phyloP scores from a whole-genome alignment of 805 yeast species.

The Deakozyma indianensis region DNA sequence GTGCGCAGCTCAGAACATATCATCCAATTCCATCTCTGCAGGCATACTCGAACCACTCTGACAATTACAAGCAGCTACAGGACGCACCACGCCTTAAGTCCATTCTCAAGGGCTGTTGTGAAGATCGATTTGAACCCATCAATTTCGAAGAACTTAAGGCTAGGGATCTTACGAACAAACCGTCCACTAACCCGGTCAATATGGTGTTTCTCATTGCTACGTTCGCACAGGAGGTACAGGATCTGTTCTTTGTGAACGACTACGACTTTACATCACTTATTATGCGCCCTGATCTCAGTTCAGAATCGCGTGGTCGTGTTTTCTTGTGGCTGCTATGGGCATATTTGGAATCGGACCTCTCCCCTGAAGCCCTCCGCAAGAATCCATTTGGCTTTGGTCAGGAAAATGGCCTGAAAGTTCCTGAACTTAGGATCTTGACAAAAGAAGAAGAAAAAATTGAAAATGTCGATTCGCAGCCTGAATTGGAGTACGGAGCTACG shows the following conservation, averaged over 20 bases:
- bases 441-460: slow-evolving; percentile 20
- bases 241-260: slow-evolving; percentile 20
- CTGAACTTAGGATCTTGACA: slow-evolving; percentile 19
- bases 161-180: slow-evolving; percentile 13
- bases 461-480: slow-evolving; percentile 31
- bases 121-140: slow-evolving; percentile 40
- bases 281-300: slow-evolving; percentile 43
- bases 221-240: slow-evolving; percentile 37
- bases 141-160: slow-evolving; percentile 31
- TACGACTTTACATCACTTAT: slow-evolving; percentile 62
- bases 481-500: slow-evolving; percentile 28
- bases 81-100: slow-evolving; percentile 91
- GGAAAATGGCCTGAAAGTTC: slow-evolving; percentile 26
- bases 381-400: slow-evolving; percentile 43
- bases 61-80: slow-evolving; percentile 61
- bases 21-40: slow-evolving; percentile 89
- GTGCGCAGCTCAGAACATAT: slow-evolving; percentile 80
- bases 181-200: slow-evolving; percentile 56
- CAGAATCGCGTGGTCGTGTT: slow-evolving; percentile 52
- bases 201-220: slow-evolving; percentile 62
- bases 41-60: slow-evolving; percentile 39
- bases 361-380: slow-evolving; percentile 30
- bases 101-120: slow-evolving; percentile 77
- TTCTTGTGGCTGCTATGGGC: slow-evolving; percentile 77
- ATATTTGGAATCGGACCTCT: slow-evolving; percentile 59